Base-by-base conservation (phyloP, 176 grass and related monocot species). In the Carex parvula region DNA sequence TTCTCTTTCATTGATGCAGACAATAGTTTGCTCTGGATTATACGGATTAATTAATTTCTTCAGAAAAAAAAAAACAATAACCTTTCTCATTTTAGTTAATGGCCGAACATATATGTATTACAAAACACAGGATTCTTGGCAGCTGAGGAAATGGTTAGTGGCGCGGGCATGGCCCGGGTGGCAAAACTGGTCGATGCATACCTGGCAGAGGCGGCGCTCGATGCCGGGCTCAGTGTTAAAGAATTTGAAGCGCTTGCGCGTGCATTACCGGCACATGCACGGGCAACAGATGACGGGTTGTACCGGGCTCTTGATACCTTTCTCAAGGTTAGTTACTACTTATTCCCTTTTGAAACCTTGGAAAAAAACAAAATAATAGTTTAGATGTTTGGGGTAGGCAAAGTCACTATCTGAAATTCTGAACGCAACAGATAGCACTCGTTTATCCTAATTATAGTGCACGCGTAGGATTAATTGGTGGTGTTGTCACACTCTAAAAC, bases 301-400 rank as follows among this genome's bases (percentile, higher is more conserved):
- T 99, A 99, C 83, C 89, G 93, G 69, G 96, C 96, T 85, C 71
- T 95, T 80, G 96, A 99, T 89, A 99, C 91, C 30, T 99, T 89
- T 63, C 92, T 99, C 91, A 99, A 99, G 87, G 96, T 97, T 54
- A 84, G 77, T 85, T 17, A n/a, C 11, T 29, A 17, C 6, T 70
- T 10, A 9, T 26, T 35, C 3, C 33, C 11, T 18, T 41, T 42
- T 70, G 4, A 18, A 68, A 68, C 37, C 16, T 70, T 44, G 1
- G 1, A 1, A 3, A 35, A 35, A 68, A 5, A 15, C n/a, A 70
- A 44, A 5, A 44, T 17, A 44, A 70, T n/a, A 42, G 3, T 71
- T 71, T 16, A 76, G 5, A 53, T 21, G 1, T 56, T 56, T 13
- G 6, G 21, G 50, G 33, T 33, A 77, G 48, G 48, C 11, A 39